These are phyloP conservation scores for Coffea eugenioides DNA, from an alignment of 257 asterid genomes.

Conservation along the genomic window DNA sequence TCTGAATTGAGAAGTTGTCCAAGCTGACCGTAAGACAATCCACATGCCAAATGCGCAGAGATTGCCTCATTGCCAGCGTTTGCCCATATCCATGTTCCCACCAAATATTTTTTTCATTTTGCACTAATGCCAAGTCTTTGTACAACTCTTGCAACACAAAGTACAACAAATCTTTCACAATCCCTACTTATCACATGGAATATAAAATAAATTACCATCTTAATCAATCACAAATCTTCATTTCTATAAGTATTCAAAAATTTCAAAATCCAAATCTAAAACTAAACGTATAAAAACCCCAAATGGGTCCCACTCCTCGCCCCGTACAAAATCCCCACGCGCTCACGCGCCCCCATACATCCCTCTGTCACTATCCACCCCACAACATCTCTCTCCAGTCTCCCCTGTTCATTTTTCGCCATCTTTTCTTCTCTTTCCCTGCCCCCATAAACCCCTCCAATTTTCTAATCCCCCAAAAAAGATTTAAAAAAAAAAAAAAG, in stretches of 20 bases:
- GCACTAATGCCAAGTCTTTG: not conserved
- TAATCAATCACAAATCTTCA: not conserved
- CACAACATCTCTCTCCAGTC: no score
- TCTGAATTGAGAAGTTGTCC: not conserved
- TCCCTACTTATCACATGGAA: not conserved
- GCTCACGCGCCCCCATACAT: not conserved
- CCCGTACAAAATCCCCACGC: not conserved
- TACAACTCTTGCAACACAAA: not conserved
- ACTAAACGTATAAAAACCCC: not conserved
- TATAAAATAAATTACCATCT: not conserved
- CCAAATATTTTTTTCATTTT: not conserved
- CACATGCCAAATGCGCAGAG: not conserved
- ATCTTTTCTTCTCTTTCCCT: not conserved
- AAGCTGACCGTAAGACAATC: not conserved
- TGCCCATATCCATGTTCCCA: not conserved
- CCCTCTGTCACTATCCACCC: not conserved
- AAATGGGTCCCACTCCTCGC: slow-evolving; percentile 1
- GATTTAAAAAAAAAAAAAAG: not conserved
- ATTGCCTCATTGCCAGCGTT: not conserved
- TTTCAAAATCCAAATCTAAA: not conserved
- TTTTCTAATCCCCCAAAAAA: not conserved
- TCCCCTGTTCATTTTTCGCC: slow-evolving; percentile 4
- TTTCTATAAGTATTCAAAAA: not conserved
- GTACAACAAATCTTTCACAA: slow-evolving; percentile 2
- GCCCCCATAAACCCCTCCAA: not conserved